phyloP scores from a whole-genome alignment of 805 yeast species.

The Yarrowia alimentaria region DNA sequence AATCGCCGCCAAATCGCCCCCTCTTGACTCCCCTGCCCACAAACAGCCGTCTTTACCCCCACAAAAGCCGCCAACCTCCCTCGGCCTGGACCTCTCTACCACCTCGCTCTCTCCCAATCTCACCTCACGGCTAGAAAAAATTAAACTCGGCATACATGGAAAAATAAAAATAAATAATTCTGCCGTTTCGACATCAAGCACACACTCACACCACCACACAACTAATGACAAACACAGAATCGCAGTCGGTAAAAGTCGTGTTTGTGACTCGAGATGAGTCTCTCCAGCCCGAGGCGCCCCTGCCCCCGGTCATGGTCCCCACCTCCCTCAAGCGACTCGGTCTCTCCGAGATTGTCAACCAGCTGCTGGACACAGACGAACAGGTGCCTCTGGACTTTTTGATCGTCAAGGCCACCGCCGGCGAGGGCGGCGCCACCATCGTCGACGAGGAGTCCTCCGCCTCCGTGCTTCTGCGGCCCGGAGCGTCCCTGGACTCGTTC shows the following conservation, averaged over 20 bases:
- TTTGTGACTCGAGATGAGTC: constrained; percentile 74
- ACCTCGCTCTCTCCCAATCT: background rate
- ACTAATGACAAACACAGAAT: constrained; percentile 13
- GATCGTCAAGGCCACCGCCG: constrained; percentile 41
- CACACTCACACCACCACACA: constrained; percentile 10
- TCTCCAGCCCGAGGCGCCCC: constrained; percentile 61
- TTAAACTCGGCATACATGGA: constrained; percentile 27
- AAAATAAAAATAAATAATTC: constrained; percentile 22
- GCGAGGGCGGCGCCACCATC: constrained; percentile 51
- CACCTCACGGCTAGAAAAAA: constrained; percentile 7
- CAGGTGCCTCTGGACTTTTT: constrained; percentile 92
- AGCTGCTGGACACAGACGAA: constrained; percentile 56
- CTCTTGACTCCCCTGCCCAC: too few species aligned
- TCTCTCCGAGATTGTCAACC: constrained; percentile 91
- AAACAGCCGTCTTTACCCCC: too few species aligned
- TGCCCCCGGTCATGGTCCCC: constrained; percentile 82
- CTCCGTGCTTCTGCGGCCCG: constrained; percentile 55
- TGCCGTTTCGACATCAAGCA: background rate
- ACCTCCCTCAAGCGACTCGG: constrained; percentile 84
- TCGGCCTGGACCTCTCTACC: too few species aligned
- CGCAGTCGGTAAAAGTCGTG: constrained; percentile 66
- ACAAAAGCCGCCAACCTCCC: too few species aligned
- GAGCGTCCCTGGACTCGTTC: constrained; percentile 72
- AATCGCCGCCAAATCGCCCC: too few species aligned
- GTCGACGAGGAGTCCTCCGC: constrained; percentile 20